These are phyloP conservation scores for Aspergillus fumigatiaffinis DNA, from an alignment of 2,329 filamentous ascomycete genomes.

Conservation along the genomic window DNA sequence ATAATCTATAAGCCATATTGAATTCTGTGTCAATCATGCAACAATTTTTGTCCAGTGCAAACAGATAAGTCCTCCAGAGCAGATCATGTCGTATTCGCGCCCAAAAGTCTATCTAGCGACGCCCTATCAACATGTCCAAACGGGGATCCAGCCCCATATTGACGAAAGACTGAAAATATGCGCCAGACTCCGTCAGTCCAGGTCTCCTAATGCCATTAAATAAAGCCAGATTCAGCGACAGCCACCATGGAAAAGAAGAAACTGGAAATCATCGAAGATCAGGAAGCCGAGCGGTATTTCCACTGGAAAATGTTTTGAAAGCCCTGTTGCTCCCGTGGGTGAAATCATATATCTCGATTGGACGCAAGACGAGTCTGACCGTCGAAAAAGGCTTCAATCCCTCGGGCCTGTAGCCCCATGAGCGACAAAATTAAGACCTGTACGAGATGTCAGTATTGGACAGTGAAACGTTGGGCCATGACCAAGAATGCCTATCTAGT, in stretches of 20 bases:
- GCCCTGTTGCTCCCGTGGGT: conserved; percentile 1
- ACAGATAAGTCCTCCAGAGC: too few relatives aligned
- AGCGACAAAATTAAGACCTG: conserved; percentile 15
- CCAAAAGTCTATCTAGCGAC: too few relatives aligned
- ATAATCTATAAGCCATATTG: too few relatives aligned
- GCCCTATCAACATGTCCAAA: too few relatives aligned
- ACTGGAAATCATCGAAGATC: neutral
- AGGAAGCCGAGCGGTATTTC: neutral
- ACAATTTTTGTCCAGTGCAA: too few relatives aligned
- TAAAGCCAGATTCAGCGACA: too few relatives aligned
- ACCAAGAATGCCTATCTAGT: neutral
- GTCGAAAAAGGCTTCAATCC: conserved; percentile 14
- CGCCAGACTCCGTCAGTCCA: too few relatives aligned
- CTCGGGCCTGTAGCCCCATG: conserved; percentile 12
- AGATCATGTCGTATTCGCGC: too few relatives aligned
- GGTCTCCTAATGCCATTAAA: too few relatives aligned
- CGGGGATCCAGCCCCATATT: too few relatives aligned
- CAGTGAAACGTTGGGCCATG: neutral
- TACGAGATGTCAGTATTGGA: conserved; percentile 1
- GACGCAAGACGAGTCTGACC: conserved; percentile 5
- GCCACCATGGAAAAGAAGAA: neutral
- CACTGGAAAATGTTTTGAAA: conserved; percentile 11
- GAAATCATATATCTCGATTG: conserved; percentile 14
- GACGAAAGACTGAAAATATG: too few relatives aligned
- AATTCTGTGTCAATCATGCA: too few relatives aligned